Percentiles rank a stretch among this genome's conserved stretches.
Conservation (phyloP, 345 rosid genomes). For the Durio zibethinus region DNA sequence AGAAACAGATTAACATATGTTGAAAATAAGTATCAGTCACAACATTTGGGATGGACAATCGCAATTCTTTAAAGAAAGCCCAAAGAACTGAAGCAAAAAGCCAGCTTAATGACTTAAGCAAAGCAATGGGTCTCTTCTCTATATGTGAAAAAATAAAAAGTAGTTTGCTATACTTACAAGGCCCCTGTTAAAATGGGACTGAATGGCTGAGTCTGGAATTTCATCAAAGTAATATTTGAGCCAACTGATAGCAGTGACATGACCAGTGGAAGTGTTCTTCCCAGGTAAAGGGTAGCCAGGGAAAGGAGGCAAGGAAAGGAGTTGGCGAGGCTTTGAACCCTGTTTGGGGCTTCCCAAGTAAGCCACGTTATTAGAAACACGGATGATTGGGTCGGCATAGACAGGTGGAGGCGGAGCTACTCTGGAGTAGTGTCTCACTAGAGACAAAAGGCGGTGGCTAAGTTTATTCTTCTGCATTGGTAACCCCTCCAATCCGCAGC, state of each 20-base stretch:
- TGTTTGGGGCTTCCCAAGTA: constrained; percentile 52
- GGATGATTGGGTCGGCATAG: constrained; percentile 31
- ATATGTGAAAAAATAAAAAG: background rate
- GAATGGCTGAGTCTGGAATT: constrained; percentile 49
- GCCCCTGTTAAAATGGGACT: constrained; percentile 81
- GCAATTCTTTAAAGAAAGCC: background rate
- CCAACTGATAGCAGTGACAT: constrained; percentile 81
- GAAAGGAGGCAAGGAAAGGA: constrained; percentile 77
- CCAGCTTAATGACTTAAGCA: background rate
- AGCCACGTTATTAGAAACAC: constrained; percentile 61
- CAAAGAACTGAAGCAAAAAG: background rate
- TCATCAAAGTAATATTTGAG: constrained; percentile 75
- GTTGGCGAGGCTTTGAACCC: constrained; percentile 80
- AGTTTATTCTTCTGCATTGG: constrained; percentile 26
- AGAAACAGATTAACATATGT: background rate
- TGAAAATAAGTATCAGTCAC: background rate
- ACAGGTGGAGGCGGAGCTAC: constrained; percentile 46
- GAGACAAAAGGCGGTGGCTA: constrained; percentile 12
- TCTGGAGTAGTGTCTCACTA: constrained; percentile 45
- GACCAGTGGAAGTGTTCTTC: constrained; percentile 26
- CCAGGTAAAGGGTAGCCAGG: constrained; percentile 63
- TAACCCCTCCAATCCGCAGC: background rate
- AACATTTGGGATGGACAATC: background rate
- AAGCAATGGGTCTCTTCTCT: background rate
- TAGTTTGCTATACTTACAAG: constrained; percentile 46